Evolutionary conservation across 2,329 filamentous ascomycete genomes (phyloP).

Genomic region (Teratosphaeria zuluensis): DNA sequence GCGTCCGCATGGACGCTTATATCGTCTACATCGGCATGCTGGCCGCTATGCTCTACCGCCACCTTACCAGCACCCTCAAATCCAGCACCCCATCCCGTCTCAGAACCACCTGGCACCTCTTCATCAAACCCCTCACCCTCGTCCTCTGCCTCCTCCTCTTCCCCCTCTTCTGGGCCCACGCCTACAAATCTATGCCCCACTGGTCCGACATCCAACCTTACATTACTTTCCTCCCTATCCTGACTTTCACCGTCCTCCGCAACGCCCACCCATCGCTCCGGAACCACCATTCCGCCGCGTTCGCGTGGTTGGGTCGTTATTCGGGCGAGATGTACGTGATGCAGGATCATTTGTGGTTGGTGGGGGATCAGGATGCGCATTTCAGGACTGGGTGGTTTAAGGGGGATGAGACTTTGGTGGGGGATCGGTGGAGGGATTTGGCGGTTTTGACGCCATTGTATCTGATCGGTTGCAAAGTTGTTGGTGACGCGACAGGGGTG

Average conservation of each 20-base stretch:
- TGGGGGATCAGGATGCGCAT: conserved; percentile 46
- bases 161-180: neutral
- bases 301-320: conserved; percentile 46
- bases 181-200: conserved; percentile 29
- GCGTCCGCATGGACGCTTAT: conserved; percentile 44
- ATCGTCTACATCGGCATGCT: conserved; percentile 50
- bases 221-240: conserved; percentile 45
- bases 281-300: conserved; percentile 36
- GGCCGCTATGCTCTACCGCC: conserved; percentile 35
- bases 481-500: conserved; percentile 28
- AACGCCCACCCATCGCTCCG: conserved; percentile 37
- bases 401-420: conserved; percentile 15
- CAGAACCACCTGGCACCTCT: conserved; percentile 13
- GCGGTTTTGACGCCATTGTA: conserved; percentile 34
- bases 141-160: neutral
- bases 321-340: conserved; percentile 52
- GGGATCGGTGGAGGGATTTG: conserved; percentile 28
- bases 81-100: conserved; percentile 2
- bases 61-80: conserved; percentile 10
- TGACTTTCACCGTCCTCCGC: conserved; percentile 44
- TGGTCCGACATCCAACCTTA: conserved; percentile 46
- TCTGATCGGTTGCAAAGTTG: conserved; percentile 32
- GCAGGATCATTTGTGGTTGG: conserved; percentile 54
- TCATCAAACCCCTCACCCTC: neutral
- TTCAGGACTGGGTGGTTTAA: conserved; percentile 31